phyloP scores from a whole-genome alignment of 2,329 filamentous ascomycete species.

The Pyrenophora seminiperda region DNA sequence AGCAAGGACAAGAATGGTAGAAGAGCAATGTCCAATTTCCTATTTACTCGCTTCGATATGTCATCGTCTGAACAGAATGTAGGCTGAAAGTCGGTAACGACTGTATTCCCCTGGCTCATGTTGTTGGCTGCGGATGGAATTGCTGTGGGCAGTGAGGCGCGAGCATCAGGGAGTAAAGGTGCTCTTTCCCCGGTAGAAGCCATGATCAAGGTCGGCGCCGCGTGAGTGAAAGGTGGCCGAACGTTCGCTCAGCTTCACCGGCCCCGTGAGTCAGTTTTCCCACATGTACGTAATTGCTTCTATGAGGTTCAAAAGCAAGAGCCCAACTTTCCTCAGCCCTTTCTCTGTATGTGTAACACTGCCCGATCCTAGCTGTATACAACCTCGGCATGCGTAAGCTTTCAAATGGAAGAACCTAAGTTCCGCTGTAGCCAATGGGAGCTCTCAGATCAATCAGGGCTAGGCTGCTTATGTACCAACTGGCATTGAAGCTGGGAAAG shows the following conservation, averaged over 20 bases:
- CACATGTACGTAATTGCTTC: constrained; percentile 7
- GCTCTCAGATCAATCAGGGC: not conserved
- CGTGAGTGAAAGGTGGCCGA: constrained; percentile 1
- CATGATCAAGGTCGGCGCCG: constrained; percentile 1
- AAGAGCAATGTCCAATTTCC: constrained; percentile 30
- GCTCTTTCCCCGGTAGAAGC: not conserved
- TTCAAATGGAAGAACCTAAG: constrained; percentile 1
- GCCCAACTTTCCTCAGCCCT: not conserved
- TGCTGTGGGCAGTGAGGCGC: not conserved
- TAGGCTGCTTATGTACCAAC: not conserved
- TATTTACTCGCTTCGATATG: constrained; percentile 17
- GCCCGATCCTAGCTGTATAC: constrained; percentile 5
- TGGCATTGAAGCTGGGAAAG: not conserved
- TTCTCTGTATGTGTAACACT: constrained; percentile 1
- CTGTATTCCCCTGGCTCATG: not conserved
- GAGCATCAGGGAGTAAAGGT: not conserved
- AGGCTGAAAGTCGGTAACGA: not conserved
- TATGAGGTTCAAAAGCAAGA: not conserved
- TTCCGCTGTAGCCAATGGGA: constrained; percentile 4
- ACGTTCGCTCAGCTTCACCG: not conserved
- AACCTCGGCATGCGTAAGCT: constrained; percentile 12
- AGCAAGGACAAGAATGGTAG: constrained; percentile 27
- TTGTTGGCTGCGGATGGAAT: not conserved
- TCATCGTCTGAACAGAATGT: not conserved
- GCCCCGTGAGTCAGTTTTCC: not conserved